A percentile compares a stretch with the other conserved stretches of the same genome.
Evolutionary conservation across 768 basidiomycete genomes (phyloP).

Genomic region (Steccherinum ochraceum): DNA sequence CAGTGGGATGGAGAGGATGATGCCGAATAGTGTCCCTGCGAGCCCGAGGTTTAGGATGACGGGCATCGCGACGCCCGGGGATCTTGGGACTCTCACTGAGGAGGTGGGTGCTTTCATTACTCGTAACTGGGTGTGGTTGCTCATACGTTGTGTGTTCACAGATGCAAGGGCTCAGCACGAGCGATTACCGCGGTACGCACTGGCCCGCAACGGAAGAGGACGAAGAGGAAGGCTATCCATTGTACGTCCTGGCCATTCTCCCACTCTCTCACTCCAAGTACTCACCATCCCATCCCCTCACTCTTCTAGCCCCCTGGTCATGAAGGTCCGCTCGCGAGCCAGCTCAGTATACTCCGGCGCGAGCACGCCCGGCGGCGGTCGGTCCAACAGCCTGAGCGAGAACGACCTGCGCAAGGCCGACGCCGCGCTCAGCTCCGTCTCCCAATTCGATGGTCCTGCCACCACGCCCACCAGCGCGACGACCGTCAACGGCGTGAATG

Average conservation of each 20-base stretch:
- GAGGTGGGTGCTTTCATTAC: slow-evolving; percentile 47
- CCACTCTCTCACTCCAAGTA: slow-evolving; percentile 7
- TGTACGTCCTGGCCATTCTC: slow-evolving; percentile 45
- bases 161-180: slow-evolving; percentile 87
- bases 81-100: slow-evolving; percentile 85
- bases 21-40: slow-evolving; percentile 75
- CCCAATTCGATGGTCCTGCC: slow-evolving; percentile 15
- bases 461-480: no score
- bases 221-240: slow-evolving; percentile 88
- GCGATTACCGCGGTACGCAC: slow-evolving; percentile 71
- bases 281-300: slow-evolving; percentile 4
- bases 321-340: slow-evolving; percentile 82
- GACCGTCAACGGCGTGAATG: slow-evolving; percentile 20
- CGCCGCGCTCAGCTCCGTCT: slow-evolving; percentile 69
- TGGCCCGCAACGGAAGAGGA: slow-evolving; percentile 63
- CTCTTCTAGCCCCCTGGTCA: slow-evolving; percentile 66
- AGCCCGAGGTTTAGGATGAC: slow-evolving; percentile 71
- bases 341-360: slow-evolving; percentile 68
- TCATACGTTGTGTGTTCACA: slow-evolving; percentile 19
- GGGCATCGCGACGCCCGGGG: slow-evolving; percentile 88
- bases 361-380: slow-evolving; percentile 85
- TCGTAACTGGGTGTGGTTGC: no score
- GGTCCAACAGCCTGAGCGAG: slow-evolving; percentile 78
- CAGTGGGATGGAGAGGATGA: slow-evolving; percentile 60
- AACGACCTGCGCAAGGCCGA: slow-evolving; percentile 84